phyloP scores from a whole-genome alignment of 2,329 filamentous ascomycete species.

The Sclerotinia spermophila region DNA sequence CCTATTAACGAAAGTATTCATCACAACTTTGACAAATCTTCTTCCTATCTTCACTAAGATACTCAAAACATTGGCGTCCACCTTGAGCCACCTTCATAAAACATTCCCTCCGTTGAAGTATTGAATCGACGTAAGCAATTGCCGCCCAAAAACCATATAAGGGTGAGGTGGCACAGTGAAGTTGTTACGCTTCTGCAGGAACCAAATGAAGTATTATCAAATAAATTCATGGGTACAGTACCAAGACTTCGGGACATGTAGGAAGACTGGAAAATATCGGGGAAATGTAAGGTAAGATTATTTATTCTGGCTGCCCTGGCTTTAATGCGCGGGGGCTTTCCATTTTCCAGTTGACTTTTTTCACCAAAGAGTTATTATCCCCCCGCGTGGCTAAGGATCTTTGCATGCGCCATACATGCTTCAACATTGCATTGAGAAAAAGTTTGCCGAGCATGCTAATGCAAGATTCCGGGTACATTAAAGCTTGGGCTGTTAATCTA shows the following conservation, averaged over 20 bases:
- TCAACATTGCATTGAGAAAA: not conserved
- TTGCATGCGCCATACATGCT: slow-evolving; percentile 12
- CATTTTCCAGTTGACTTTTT: not conserved
- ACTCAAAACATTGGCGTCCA: slow-evolving; percentile 1
- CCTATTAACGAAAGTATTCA: not conserved
- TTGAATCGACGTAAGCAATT: slow-evolving; percentile 2
- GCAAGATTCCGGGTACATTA: not conserved
- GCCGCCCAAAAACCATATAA: slow-evolving; percentile 1
- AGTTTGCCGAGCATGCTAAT: not conserved
- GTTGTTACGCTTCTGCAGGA: slow-evolving; percentile 8
- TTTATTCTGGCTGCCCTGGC: not conserved
- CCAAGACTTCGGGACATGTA: slow-evolving; percentile 13
- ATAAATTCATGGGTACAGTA: slow-evolving; percentile 17
- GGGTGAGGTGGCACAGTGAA: not conserved
- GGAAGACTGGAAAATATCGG: not conserved
- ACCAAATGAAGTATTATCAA: slow-evolving; percentile 14
- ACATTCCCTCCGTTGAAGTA: not conserved
- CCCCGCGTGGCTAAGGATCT: not conserved
- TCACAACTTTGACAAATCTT: slow-evolving; percentile 11
- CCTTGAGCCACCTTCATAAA: slow-evolving; percentile 2
- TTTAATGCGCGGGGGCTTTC: not conserved
- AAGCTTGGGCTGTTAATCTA: slow-evolving; percentile 11
- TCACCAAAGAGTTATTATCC: not conserved
- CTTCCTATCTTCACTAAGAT: slow-evolving; percentile 5
- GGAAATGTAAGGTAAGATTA: not conserved